Base-by-base conservation (phyloP, 352 stramenopile species). In the Globisporangium rhizosaccharum region DNA sequence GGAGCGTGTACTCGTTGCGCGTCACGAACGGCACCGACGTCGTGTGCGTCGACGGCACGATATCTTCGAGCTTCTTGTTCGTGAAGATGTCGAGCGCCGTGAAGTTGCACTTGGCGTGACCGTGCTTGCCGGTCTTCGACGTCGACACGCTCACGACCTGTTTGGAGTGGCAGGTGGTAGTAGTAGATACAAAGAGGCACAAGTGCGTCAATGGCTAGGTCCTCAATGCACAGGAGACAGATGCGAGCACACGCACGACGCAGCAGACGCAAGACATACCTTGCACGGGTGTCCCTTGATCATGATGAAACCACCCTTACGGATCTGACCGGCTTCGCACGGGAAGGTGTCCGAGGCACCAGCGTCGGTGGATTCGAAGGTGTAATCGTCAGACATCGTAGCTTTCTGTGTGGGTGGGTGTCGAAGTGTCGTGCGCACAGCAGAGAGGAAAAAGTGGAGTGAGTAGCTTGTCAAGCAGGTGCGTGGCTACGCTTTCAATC, bases 81-180 rank as follows among this genome's bases (percentile, higher is more conserved):
- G 96, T 99, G 91, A 99, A 99, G 79, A 99, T 99, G 85, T 99
- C 97, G 39, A 97, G 85, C 61, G 97, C 97, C 66, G 90, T 97
- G 74, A 99, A 99, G 91, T 99, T 99, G 72, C 96, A 98, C 90
- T 99, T 99, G 70, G 97, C 97, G 91, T 99, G 97, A 63, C 97
- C 97, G 90, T 99, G 97, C 96, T 99, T 99, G 84, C 97, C 97
- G 61, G 97, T 99, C 96, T 99, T 99, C 62, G 97, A 99, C 62
- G 98, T 99, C 67, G 97, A 99, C 66, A 99, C 97, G 71, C 76
- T 96, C 56, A 96, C 88, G 47, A 97, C 85, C 56, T 73, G 39
- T 30, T 39, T 33, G 20, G n/a, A 51, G 17, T 14, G 10, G 39
- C 14, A 18, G n/a, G 45, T 63, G n/a, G 14, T 39, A 10, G 33